Base-by-base conservation (phyloP, 345 rosid genomes). In the Gossypium anomalum region DNA sequence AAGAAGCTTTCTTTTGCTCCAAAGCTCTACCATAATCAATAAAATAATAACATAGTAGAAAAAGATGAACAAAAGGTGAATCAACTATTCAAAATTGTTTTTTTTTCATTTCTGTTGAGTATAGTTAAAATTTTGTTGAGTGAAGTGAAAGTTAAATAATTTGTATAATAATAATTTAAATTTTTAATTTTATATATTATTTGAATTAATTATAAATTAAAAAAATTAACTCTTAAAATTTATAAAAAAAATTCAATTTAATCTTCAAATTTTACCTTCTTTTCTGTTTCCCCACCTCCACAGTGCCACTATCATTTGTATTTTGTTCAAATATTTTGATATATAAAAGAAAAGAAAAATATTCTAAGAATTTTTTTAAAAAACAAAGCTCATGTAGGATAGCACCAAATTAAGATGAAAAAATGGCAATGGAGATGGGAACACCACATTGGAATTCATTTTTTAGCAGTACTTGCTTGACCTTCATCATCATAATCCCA, bases 381-480 rank as follows among this genome's bases (percentile, higher is more conserved):
- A 84, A 91, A 80, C 81, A 95, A 84, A 95, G 98, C 99, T 95
- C 99, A 89, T 86, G 73, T 83, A 88, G 88, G 97, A 93, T 93
- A 95, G 84, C 94, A 78, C 91, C 98, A 9, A 56, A 73, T 74
- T 74, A 83, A 71, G 51, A 75, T 6, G 78, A 82, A 77, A 65
- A 47, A 38, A 38, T 72, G 59, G 10, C 49, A 61, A 11, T 72
- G 49, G 38, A 73, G 45, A 1, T 22, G n/a, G 27, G 19, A 23
- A 77, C 64, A 75, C 74, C 81, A 29, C 48, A 17, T 63, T 70
- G 68, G 64, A 66, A 34, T 48, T 62, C 23, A 22, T 52, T 75
- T 17, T 12, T 43, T 20, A 58, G 65, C 44, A 17, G 38, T 12
- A 14, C 41, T 60, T 43, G 11, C 9, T 48, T 23, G 76, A 15